Evolutionary conservation across 768 basidiomycete genomes (phyloP), one percentile per base, ranked within the genome.

Genomic region (Dictyophora rubrovolvata): DNA sequence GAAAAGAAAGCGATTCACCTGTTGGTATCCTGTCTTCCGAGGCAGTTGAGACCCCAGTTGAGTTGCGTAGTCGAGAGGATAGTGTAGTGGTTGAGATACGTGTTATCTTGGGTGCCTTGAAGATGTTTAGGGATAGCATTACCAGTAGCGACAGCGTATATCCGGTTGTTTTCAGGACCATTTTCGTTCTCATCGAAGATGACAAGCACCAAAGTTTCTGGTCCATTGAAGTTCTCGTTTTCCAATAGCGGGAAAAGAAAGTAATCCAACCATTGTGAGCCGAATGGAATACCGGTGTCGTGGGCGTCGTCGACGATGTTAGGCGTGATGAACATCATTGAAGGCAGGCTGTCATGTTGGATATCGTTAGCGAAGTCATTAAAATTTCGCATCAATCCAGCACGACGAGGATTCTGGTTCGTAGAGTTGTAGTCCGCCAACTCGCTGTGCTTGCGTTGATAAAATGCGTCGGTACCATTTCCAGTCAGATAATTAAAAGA

Each of bases 51-150:
- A 7, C 70, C 70, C 83, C 84, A 85, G 70, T 85, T 86, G 37
- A 76, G 74, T 68, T 84, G 68, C 22, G 83, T 73, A 21, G 83
- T 80, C 10, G 77, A 74, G 54, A 84, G 71, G 50, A 69, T 64
- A 3, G 82, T 82, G 70, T 83, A 85, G 68, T 85, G 84, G 1
- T 77, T 78, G 68, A 84, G 84, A 70, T 77, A 82, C 6, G 74
- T 78, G 46, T 67, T 34, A 69, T 85, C 84, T 8, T 67, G 73
- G 1, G 75, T 80, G 22, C 76, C 77, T 20, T 68, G 60, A 22
- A 78, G 67, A 12, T 61, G 52, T 14, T 65, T 34, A 1, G 82
- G 83, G 23, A 84, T 63, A 20, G 72, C 78, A 35, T 68, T 70
- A 36, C 78, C 78, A 36, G 79, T 65, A 16, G 28, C 21, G 21